Conservation (phyloP, 2,329 filamentous ascomycete genomes). For the Stemphylium vesicarium region DNA sequence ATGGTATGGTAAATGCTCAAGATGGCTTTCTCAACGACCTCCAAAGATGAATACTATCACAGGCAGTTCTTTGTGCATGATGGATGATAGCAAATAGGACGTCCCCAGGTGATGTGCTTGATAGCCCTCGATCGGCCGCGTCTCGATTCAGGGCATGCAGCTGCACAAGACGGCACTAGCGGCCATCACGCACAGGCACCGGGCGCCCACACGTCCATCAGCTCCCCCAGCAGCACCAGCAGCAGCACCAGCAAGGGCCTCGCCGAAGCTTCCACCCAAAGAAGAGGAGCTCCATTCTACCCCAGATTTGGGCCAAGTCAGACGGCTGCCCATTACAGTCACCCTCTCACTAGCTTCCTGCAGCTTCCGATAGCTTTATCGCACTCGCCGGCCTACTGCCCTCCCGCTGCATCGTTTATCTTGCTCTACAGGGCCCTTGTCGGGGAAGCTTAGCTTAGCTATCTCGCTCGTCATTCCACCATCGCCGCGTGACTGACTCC, state of each 20-base stretch:
- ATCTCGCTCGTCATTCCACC: conserved; percentile 39
- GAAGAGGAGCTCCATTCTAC: conserved; percentile 11
- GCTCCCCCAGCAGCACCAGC: neutral
- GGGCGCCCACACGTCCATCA: neutral
- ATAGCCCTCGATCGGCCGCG: no score
- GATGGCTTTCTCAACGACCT: no score
- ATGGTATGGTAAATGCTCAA: neutral
- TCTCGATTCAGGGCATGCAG: no score
- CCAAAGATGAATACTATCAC: no score
- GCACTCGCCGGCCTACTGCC: conserved; percentile 7
- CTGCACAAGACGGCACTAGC: no score
- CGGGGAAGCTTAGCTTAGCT: conserved; percentile 20
- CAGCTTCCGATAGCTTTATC: conserved; percentile 23
- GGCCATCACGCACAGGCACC: no score
- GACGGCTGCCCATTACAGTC: conserved; percentile 21
- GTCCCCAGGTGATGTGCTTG: no score
- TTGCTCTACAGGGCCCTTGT: conserved; percentile 18
- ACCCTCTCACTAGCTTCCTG: conserved; percentile 11
- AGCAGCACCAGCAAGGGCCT: neutral
- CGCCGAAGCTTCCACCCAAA: conserved; percentile 5
- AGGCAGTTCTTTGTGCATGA: no score
- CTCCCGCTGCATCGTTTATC: conserved; percentile 18
- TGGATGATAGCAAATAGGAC: no score
- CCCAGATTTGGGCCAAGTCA: conserved; percentile 29
- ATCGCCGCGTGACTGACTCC: conserved; percentile 43